These are phyloP conservation scores for Bruguiera gymnorhiza DNA, from an alignment of 345 rosid species.

Conservation along the genomic window DNA sequence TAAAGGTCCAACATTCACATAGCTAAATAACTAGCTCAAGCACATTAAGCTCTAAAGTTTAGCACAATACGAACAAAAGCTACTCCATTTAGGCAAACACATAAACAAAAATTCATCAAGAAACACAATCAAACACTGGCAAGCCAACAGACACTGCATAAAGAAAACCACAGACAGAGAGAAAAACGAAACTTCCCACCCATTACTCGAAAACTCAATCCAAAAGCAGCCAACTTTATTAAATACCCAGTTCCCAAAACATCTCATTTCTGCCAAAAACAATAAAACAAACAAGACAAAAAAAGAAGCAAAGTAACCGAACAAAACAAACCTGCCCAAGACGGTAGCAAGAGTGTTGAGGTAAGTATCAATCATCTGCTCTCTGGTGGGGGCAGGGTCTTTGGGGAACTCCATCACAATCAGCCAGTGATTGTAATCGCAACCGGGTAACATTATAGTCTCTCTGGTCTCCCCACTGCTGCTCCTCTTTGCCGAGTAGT, in stretches of 20 bases:
- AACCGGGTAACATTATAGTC: conserved; percentile 90
- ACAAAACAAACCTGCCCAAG: conserved; percentile 57
- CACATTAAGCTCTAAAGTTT: not conserved
- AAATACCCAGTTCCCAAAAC: not conserved
- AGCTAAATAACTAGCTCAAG: not conserved
- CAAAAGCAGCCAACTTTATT: not conserved
- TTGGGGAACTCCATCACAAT: conserved; percentile 98
- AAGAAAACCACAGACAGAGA: not conserved
- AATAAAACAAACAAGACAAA: not conserved
- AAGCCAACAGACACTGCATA: not conserved
- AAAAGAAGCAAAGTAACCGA: not conserved
- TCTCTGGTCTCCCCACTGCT: conserved; percentile 67
- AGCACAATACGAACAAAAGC: not conserved
- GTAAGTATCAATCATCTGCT: conserved; percentile 94
- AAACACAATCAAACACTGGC: not conserved
- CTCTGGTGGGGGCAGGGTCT: conserved; percentile 88
- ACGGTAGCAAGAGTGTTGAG: conserved; percentile 84
- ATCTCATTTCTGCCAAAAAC: conserved; percentile 4
- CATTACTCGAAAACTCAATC: not conserved
- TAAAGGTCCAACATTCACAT: not conserved
- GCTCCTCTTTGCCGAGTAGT: conserved; percentile 64
- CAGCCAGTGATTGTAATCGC: conserved; percentile 96
- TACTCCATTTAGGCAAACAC: not conserved
- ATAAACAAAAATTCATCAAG: not conserved
- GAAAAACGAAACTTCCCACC: not conserved